Percentiles rank a stretch among this genome's conserved stretches.
phyloP scores from a whole-genome alignment of 768 basidiomycete genomes.

The Fomitopsis serialis region DNA sequence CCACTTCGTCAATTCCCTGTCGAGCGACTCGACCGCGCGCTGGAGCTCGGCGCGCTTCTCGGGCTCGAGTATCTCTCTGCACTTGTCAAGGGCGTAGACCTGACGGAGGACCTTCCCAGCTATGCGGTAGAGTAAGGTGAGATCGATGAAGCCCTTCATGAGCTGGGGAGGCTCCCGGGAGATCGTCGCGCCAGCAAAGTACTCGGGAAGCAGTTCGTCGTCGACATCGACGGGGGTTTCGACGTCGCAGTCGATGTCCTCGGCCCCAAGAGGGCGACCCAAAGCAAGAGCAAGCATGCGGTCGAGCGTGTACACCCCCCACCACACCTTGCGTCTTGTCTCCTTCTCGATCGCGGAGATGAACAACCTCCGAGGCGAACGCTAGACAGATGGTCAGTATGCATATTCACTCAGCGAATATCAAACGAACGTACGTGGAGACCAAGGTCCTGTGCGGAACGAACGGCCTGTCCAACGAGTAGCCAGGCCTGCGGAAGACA shows the following conservation, averaged over 20 bases:
- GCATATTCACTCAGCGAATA: conserved; percentile 7
- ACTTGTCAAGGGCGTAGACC: conserved; percentile 78
- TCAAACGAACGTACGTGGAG: conserved; percentile 66
- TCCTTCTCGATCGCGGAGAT: conserved; percentile 80
- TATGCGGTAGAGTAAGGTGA: conserved; percentile 79
- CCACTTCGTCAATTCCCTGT: conserved; percentile 76
- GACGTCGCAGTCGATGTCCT: conserved; percentile 88
- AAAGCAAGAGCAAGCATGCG: conserved; percentile 90
- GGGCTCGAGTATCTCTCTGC: conserved; percentile 66
- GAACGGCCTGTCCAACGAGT: conserved; percentile 84
- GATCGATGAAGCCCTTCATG: conserved; percentile 77
- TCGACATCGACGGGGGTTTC: conserved; percentile 81
- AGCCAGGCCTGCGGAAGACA: conserved; percentile 95
- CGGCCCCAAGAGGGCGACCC: conserved; percentile 82
- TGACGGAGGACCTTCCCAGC: conserved; percentile 77
- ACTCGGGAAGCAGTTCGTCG: conserved; percentile 70
- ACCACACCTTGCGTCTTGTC: conserved; percentile 88
- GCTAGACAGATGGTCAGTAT: conserved; percentile 37
- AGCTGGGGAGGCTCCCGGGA: conserved; percentile 54
- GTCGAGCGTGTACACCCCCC: conserved; percentile 87
- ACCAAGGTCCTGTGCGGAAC: conserved; percentile 86
- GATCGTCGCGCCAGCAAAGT: conserved; percentile 60
- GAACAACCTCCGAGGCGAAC: conserved; percentile 71
- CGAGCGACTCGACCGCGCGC: conserved; percentile 70
- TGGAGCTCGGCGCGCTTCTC: conserved; percentile 76